Base-by-base conservation (phyloP, 1,139 yeast species). In the Suhomyces bokatorum region DNA sequence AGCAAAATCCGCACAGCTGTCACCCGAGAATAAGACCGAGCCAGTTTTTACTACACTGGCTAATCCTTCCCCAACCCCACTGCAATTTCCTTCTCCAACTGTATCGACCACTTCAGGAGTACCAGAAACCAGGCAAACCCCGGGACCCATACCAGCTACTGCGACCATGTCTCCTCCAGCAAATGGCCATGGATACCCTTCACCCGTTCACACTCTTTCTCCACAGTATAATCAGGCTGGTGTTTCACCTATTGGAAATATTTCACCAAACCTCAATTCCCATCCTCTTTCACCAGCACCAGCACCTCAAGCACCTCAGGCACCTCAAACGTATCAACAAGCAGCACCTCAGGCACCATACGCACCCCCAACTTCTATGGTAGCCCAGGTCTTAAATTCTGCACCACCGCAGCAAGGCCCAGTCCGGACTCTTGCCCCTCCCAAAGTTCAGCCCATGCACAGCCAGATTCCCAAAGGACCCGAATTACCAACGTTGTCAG, bases 71-170 rank as follows among this genome's bases (percentile, higher is more conserved):
- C 42, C 37, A 10, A 15, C 26, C 4, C 20, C 36, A 11, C 47
- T 34, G 40, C 40, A 32, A 32, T 35, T 42, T 7, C 46, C 46
- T n/a, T 43, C 44, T 22, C 46, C 42, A 13, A 44, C 45, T 1
- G 27, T 37, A 12, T 39, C 45, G 15, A 29, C 35, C 2, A 27
- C 43, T 10, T 43, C 46, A 10, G 27, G 20, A 35, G n/a, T 13
- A 2, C 38, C 32, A 3, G 42, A 38, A 28, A 13, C 24, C 2
- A 38, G 40, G 28, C 20, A 37, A 2, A 14, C 35, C 6, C 42
- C 42, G 16, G 45, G 42, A 6, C 42, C 42, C 2, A 38, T 43
- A 8, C 42, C 42, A 6, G 30, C 45, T 10, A 43, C 45, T 4
- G 32, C 24, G 3, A 35, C 22, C n/a, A 38, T 43, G 30, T 32